Evolutionary conservation across 768 basidiomycete species (phyloP), one percentile per base, ranked within the genome.

Genomic region (Tylopilus subfusipes): DNA sequence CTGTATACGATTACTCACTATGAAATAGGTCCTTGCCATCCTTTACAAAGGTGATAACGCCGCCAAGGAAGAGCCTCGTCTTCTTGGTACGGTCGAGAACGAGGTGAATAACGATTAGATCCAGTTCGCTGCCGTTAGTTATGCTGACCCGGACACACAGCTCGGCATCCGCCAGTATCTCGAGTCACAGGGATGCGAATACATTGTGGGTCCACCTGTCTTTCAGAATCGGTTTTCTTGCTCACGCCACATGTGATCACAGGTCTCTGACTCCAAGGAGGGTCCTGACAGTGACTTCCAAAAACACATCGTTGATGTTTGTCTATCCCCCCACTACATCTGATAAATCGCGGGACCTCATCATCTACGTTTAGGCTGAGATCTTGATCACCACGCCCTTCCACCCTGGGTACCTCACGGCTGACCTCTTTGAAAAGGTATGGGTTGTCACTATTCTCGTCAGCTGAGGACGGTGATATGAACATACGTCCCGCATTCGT

Each of bases 231-330:
- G 10, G 22, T n/a, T n/a, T 31, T 44, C 6, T 30, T 40, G 42
- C 46, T 57, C 54, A 59, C 58, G 19, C 31, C 27, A 21, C 34
- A 38, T 50, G 8, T 36, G 48, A 52, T 56, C 31, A 42, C 60
- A 88, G 86, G 86, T 89, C 46, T 84, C 86, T 22, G 85, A 84
- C 71, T 82, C 81, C 76, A 93, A 93, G 72, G 92, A 93, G 67
- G 92, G 91, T 25, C 74, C 85, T 9, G 79, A 86, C 68, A 88
- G 86, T 52, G 84, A 80, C 62, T 91, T 93, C 76, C 84, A 90
- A 68, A 91, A 89, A 70, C 80, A 93, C 70, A 79, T 93, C 52
- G 79, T 80, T 44, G 88, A 90, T 69, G 89, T 90, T 67, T 49
- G 86, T 73, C 39, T 14, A 43, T 43, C 24, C 8, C 45, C 3